Percentiles rank a stretch among this genome's conserved stretches.
phyloP scores from a whole-genome alignment of 352 stramenopile species.

The Globisporangium cylindrosporum region DNA sequence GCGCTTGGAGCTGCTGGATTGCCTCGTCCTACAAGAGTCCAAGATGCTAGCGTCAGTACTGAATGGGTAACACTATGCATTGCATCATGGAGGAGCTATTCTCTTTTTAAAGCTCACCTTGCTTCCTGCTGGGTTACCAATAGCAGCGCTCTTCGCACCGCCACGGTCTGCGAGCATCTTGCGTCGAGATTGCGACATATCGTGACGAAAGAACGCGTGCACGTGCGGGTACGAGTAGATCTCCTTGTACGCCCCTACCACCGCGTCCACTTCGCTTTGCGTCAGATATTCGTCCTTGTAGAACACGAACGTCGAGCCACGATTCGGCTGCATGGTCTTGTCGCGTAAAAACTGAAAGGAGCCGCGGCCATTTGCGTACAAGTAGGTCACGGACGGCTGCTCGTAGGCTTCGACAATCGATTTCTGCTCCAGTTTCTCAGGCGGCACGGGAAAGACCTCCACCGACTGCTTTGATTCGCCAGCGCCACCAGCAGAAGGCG shows the following conservation, averaged over 20 bases:
- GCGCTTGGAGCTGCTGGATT: conserved; percentile 72
- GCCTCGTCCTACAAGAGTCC: conserved; percentile 51
- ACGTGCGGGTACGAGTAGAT: conserved; percentile 80
- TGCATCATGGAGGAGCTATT: too few species aligned
- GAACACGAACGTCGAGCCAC: conserved; percentile 65
- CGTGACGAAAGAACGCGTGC: conserved; percentile 66
- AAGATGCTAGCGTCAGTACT: too few species aligned
- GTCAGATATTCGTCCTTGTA: conserved; percentile 86
- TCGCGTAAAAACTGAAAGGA: conserved; percentile 83
- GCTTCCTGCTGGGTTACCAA: conserved; percentile 21
- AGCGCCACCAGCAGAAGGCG: not conserved
- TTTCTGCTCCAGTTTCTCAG: conserved; percentile 36
- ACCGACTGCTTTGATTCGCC: conserved; percentile 32
- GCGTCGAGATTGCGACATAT: conserved; percentile 58
- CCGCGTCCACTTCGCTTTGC: conserved; percentile 59
- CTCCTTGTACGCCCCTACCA: conserved; percentile 84
- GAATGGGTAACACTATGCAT: too few species aligned
- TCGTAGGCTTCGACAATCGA: conserved; percentile 66
- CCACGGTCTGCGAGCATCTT: conserved; percentile 41
- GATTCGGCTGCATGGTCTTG: conserved; percentile 31
- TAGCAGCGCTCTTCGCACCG: conserved; percentile 7
- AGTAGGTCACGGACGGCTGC: conserved; percentile 63
- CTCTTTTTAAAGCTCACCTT: conserved; percentile 22
- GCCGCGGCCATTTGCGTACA: conserved; percentile 71
- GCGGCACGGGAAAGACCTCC: conserved; percentile 55